Conservation (phyloP, 2,329 filamentous ascomycete species). For the Penicillium aurantiogriseum region DNA sequence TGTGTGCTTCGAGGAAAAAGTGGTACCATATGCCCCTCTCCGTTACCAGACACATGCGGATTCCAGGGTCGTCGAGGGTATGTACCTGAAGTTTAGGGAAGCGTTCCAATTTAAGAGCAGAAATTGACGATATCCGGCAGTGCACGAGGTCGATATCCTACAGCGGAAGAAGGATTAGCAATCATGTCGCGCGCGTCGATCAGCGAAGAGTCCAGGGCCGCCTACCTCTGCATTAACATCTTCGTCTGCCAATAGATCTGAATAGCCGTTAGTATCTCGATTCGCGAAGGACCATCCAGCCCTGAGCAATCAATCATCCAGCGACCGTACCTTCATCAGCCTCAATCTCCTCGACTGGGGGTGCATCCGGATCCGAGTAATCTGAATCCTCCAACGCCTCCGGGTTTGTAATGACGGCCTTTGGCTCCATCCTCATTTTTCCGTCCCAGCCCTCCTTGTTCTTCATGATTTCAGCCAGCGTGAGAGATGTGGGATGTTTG, state of each 20-base stretch:
- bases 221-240: conserved; percentile 53
- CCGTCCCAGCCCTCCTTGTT: conserved; percentile 49
- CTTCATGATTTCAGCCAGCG: conserved; percentile 32
- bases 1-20: not conserved
- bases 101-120: conserved; percentile 74
- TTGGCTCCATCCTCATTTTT: conserved; percentile 61
- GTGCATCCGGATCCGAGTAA: conserved; percentile 69
- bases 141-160: conserved; percentile 90
- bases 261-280: conserved; percentile 11
- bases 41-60: not conserved
- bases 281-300: not conserved
- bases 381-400: conserved; percentile 82
- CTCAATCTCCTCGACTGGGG: conserved; percentile 70
- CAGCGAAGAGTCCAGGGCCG: not conserved
- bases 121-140: conserved; percentile 74
- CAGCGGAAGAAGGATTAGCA: conserved; percentile 14
- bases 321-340: conserved; percentile 70
- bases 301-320: not conserved
- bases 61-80: not conserved
- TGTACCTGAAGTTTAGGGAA: conserved; percentile 68
- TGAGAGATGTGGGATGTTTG: conserved; percentile 9
- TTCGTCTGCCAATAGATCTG: conserved; percentile 61
- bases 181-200: not conserved
- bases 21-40: not conserved
- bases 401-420: conserved; percentile 68